Evolutionary conservation across 2,329 filamentous ascomycete genomes (phyloP).

Genomic region (Penicillium sumatraense): DNA sequence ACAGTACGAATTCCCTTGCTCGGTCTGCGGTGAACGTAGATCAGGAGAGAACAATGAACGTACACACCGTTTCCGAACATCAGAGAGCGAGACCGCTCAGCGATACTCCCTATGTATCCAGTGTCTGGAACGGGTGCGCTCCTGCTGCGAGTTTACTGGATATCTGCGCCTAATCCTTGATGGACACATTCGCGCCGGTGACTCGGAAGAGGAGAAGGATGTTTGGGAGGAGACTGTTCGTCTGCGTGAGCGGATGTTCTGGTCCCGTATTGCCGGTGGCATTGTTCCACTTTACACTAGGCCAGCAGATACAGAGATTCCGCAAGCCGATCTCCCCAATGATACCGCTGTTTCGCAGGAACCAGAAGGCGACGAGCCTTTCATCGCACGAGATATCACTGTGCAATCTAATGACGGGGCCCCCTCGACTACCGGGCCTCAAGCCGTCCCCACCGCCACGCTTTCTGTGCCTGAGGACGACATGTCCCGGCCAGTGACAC

Average conservation of each 20-base stretch:
- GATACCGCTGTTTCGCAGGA: not conserved
- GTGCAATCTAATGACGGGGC: not conserved
- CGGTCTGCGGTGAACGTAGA: conserved; percentile 84
- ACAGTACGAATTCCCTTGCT: conserved; percentile 68
- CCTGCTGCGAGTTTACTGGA: conserved; percentile 89
- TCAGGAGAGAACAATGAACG: conserved; percentile 73
- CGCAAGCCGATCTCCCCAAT: not conserved
- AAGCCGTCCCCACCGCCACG: not conserved
- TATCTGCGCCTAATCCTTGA: conserved; percentile 91
- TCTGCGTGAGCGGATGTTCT: conserved; percentile 94
- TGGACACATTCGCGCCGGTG: conserved; percentile 85
- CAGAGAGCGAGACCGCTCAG: conserved; percentile 83
- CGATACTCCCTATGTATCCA: conserved; percentile 89
- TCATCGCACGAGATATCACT: not conserved
- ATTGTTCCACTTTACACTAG: conserved; percentile 70
- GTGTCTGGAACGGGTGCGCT: conserved; percentile 80
- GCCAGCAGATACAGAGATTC: conserved; percentile 26
- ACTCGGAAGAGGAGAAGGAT: conserved; percentile 79
- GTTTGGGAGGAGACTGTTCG: conserved; percentile 95
- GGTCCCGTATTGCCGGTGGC: conserved; percentile 88
- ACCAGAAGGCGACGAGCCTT: not conserved
- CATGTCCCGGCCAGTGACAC: conserved; percentile 9
- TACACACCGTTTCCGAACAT: conserved; percentile 86
- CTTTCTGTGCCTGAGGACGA: conserved; percentile 10
- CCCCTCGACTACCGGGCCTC: not conserved